Conservation (phyloP, 768 basidiomycete genomes). For the Pilatotrama ljubarskyi region DNA sequence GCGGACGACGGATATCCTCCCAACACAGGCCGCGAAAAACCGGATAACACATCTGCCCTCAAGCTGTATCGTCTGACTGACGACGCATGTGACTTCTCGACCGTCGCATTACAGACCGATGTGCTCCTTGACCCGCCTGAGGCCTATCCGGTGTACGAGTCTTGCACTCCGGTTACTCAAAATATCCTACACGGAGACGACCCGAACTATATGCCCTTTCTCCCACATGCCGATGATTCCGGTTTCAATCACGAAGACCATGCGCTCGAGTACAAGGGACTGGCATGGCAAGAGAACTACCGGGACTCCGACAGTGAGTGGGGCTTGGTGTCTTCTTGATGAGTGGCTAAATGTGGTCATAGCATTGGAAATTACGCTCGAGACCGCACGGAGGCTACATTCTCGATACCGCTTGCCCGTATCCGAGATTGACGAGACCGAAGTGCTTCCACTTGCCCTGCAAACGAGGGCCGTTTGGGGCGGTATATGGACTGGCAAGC, state of each 20-base stretch:
- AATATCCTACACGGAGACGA: slow-evolving; percentile 46
- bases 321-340: neutral
- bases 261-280: slow-evolving; percentile 40
- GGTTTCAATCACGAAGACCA: slow-evolving; percentile 46
- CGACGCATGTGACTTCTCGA: neutral
- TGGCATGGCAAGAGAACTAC: slow-evolving; percentile 51
- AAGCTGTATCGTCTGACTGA: neutral
- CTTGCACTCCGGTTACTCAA: slow-evolving; percentile 50
- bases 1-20: neutral
- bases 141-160: slow-evolving; percentile 50
- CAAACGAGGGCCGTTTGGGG: slow-evolving; percentile 13
- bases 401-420: slow-evolving; percentile 38
- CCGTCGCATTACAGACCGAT: neutral
- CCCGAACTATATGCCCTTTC: neutral
- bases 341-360: slow-evolving; percentile 40
- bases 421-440: slow-evolving; percentile 49
- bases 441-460: slow-evolving; percentile 44
- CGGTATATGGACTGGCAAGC: slow-evolving; percentile 7
- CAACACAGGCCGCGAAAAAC: too few species aligned
- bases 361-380: slow-evolving; percentile 42
- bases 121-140: neutral
- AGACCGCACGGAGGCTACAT: slow-evolving; percentile 48
- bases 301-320: slow-evolving; percentile 44
- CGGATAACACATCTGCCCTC: too few species aligned
- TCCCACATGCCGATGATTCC: slow-evolving; percentile 37